These are phyloP conservation scores for Penicillium sp. DNA, from an alignment of 2,329 filamentous ascomycete species.

Conservation along the genomic window DNA sequence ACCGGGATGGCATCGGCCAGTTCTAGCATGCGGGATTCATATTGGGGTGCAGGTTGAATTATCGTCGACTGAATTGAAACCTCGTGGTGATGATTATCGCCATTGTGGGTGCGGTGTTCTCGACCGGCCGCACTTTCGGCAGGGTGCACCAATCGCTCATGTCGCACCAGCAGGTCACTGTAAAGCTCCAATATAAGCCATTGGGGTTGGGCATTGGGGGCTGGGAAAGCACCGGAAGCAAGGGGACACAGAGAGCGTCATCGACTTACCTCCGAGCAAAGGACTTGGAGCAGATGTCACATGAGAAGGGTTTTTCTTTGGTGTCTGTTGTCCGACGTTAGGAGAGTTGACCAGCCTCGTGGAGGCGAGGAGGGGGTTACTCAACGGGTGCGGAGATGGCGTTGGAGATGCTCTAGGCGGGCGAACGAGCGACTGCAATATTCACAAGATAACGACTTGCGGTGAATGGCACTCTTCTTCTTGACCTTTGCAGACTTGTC, in stretches of 20 bases:
- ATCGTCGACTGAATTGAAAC: conserved; percentile 39
- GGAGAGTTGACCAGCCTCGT: conserved; percentile 5
- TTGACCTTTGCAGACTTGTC: conserved; percentile 40
- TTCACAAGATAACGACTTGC: conserved; percentile 51
- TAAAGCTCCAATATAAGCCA: conserved; percentile 25
- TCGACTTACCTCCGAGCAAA: conserved; percentile 48
- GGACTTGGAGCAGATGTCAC: conserved; percentile 52
- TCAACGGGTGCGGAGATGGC: conserved; percentile 54
- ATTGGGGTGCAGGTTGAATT: conserved; percentile 38
- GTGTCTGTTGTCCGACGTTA: conserved; percentile 43
- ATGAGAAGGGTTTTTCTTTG: conserved; percentile 53
- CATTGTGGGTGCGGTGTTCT: conserved; percentile 38
- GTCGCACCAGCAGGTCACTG: conserved; percentile 52
- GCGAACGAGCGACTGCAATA: conserved; percentile 52
- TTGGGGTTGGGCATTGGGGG: conserved; percentile 9
- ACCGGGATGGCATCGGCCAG: conserved; percentile 48
- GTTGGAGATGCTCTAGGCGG: conserved; percentile 53
- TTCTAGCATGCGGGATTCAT: conserved; percentile 49
- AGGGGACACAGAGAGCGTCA: background rate
- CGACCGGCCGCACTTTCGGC: conserved; percentile 44
- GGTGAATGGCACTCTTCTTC: conserved; percentile 45
- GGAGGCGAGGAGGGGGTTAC: conserved; percentile 33
- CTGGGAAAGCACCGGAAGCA: background rate
- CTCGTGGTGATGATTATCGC: conserved; percentile 33
- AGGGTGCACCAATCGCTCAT: conserved; percentile 52